phyloP scores from a whole-genome alignment of 768 basidiomycete species.

The Myochromella boudieri region DNA sequence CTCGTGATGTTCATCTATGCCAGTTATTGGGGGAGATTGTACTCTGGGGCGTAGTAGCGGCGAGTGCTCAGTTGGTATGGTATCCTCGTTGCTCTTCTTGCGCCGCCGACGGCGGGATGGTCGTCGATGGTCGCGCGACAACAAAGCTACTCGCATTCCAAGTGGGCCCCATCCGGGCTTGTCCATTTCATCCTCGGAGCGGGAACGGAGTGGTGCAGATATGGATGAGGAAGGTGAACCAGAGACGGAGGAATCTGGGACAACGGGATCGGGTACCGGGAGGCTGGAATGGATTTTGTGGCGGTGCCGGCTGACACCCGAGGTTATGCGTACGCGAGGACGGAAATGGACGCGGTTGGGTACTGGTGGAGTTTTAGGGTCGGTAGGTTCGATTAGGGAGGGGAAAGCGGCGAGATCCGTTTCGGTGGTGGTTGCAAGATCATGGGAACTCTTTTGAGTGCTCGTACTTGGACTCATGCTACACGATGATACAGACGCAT shows the following conservation, averaged over 20 bases:
- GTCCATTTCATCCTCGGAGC: conserved; percentile 42
- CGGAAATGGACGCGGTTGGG: conserved; percentile 58
- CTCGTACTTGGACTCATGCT: conserved; percentile 13
- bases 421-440: conserved; percentile 17
- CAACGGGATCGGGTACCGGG: conserved; percentile 1
- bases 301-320: conserved; percentile 56
- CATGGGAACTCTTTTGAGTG: conserved; percentile 19
- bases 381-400: conserved; percentile 4
- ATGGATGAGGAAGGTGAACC: conserved; percentile 78
- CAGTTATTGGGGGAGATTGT: conserved; percentile 8
- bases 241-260: conserved; percentile 43
- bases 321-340: conserved; percentile 76
- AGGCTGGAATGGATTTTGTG: conserved; percentile 18
- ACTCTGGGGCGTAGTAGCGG: conserved; percentile 28
- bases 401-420: conserved; percentile 5
- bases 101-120: conserved; percentile 17
- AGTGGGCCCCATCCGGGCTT: conserved; percentile 62
- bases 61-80: conserved; percentile 33
- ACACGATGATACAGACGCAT: no score
- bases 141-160: conserved; percentile 50
- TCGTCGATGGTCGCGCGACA: conserved; percentile 28
- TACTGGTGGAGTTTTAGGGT: conserved; percentile 14
- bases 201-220: conserved; percentile 73
- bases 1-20: conserved; percentile 4
- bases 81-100: conserved; percentile 10